A percentile compares a stretch with the other conserved stretches of the same genome.
Evolutionary conservation across 371 early-diverging fungal species (phyloP).

Genomic region (Lichtheimia hyalospora): DNA sequence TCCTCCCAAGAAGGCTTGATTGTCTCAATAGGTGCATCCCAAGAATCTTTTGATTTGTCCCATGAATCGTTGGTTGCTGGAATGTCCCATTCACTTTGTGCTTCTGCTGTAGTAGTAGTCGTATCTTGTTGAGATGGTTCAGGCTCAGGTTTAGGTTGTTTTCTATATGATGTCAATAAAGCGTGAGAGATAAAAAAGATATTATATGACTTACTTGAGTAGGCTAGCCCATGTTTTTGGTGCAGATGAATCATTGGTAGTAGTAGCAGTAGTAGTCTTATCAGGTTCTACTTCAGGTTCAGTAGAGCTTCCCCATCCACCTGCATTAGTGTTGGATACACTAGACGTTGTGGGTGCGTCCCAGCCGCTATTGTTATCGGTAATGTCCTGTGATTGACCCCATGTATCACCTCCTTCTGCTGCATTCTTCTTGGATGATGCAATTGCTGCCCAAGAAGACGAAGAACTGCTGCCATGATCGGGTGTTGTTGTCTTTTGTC

Average conservation of each 20-base stretch:
- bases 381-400: constrained; percentile 1
- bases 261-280: neutral
- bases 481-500: constrained; percentile 5
- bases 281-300: constrained; percentile 7
- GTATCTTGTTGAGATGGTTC: constrained; percentile 20
- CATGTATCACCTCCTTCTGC: constrained; percentile 7
- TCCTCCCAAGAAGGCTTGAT: constrained; percentile 2
- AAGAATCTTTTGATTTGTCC: constrained; percentile 13
- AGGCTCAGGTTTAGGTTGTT: constrained; percentile 52
- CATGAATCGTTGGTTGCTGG: constrained; percentile 15
- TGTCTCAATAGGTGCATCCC: constrained; percentile 9
- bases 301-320: neutral
- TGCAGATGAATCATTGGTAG: constrained; percentile 34
- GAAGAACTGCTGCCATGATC: constrained; percentile 22
- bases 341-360: constrained; percentile 16
- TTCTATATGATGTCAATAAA: constrained; percentile 5
- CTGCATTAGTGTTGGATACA: neutral
- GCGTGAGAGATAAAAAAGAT: neutral
- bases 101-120: neutral
- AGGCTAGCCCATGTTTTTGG: constrained; percentile 73
- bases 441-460: constrained; percentile 31
- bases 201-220: constrained; percentile 57
- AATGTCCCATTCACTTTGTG: constrained; percentile 14
- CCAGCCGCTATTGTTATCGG: constrained; percentile 12
- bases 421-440: constrained; percentile 14